A percentile compares a stretch with the other conserved stretches of the same genome.
phyloP scores from a whole-genome alignment of 2,329 filamentous ascomycete species.

The Colletotrichum tofieldiae region DNA sequence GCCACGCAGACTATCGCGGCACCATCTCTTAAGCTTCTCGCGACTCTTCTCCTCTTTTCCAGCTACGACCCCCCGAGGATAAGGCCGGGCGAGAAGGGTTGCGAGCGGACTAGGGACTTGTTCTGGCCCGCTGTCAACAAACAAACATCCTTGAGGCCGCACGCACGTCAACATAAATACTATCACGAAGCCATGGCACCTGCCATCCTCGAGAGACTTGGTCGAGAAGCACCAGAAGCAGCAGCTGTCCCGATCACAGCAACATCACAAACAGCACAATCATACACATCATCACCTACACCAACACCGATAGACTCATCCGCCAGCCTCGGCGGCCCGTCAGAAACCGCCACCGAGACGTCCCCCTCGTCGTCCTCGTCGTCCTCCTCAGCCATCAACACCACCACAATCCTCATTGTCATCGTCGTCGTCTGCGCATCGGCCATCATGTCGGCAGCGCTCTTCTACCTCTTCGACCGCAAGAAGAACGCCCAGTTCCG shows the following conservation, averaged over 20 bases:
- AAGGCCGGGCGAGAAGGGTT: not conserved
- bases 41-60: not conserved
- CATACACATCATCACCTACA: not conserved
- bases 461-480: conserved; percentile 45
- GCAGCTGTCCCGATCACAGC: not conserved
- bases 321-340: conserved; percentile 1
- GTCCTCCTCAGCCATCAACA: conserved; percentile 12
- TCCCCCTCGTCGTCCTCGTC: not conserved
- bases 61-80: conserved; percentile 7
- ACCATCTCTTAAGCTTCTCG: conserved; percentile 10
- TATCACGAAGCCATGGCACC: conserved; percentile 34
- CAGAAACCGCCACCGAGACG: conserved; percentile 3
- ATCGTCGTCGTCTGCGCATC: conserved; percentile 47
- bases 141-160: not conserved
- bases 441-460: conserved; percentile 45
- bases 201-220: conserved; percentile 13
- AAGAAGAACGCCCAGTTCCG: conserved; percentile 46
- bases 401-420: conserved; percentile 43
- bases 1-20: conserved; percentile 19
- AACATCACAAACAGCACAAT: not conserved
- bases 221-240: conserved; percentile 6
- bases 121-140: conserved; percentile 34
- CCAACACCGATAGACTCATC: conserved; percentile 11
- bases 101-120: conserved; percentile 4
- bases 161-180: conserved; percentile 40